phyloP scores from a whole-genome alignment of 495 filamentous ascomycete species.

The Xanthoparmelia taractica region DNA sequence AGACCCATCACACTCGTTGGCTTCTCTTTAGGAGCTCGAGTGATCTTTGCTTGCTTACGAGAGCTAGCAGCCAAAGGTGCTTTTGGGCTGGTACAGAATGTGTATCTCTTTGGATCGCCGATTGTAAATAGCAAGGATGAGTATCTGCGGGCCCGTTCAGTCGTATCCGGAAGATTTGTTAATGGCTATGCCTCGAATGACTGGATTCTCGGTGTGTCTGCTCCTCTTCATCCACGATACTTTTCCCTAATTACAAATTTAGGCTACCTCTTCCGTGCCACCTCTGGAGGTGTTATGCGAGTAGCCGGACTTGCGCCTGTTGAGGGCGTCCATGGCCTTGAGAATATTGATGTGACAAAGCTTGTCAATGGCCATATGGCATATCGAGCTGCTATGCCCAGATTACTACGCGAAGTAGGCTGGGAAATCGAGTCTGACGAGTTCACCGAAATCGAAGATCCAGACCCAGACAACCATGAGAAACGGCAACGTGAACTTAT shows the following conservation, averaged over 20 bases:
- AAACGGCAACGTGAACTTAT: constrained; percentile 88
- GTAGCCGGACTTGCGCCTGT: constrained; percentile 84
- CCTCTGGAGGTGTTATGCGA: constrained; percentile 81
- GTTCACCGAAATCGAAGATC: constrained; percentile 95
- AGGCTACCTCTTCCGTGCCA: constrained; percentile 92
- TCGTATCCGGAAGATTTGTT: constrained; percentile 84
- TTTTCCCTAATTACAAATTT: background rate
- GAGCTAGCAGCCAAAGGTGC: constrained; percentile 84
- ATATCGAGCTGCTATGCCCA: constrained; percentile 86
- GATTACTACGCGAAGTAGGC: constrained; percentile 71
- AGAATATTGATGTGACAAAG: constrained; percentile 84
- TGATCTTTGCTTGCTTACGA: constrained; percentile 87
- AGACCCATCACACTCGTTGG: constrained; percentile 93
- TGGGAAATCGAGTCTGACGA: constrained; percentile 89
- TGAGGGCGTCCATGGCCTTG: constrained; percentile 67
- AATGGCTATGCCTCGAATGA: constrained; percentile 93
- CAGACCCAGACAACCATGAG: constrained; percentile 87
- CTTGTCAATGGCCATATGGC: constrained; percentile 93
- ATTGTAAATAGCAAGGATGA: constrained; percentile 90
- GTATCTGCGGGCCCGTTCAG: constrained; percentile 68
- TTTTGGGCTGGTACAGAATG: constrained; percentile 88
- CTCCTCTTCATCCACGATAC: background rate
- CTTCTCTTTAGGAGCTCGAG: constrained; percentile 84
- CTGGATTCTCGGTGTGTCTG: constrained; percentile 70
- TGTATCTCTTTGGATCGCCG: constrained; percentile 88